phyloP scores from a whole-genome alignment of 495 filamentous ascomycete species.

The Cercophora scortea region DNA sequence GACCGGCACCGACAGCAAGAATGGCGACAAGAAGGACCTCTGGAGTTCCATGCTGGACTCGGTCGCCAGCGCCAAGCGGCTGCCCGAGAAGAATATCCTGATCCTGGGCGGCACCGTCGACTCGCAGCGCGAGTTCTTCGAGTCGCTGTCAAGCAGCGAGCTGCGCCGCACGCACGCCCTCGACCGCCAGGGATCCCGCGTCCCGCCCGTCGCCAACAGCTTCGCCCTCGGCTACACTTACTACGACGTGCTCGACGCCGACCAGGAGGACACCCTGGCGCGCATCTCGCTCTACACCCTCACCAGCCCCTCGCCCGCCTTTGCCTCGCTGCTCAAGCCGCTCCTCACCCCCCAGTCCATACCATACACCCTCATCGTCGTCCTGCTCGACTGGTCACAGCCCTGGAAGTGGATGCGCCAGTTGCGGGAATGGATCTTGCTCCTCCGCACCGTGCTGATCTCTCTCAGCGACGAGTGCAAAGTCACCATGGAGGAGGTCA shows the following conservation, averaged over 20 bases:
- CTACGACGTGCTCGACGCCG: slow-evolving; percentile 87
- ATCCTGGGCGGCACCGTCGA: slow-evolving; percentile 85
- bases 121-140: slow-evolving; percentile 83
- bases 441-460: slow-evolving; percentile 66
- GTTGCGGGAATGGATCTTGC: slow-evolving; percentile 77
- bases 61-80: slow-evolving; percentile 80
- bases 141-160: slow-evolving; percentile 63
- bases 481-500: slow-evolving; percentile 76
- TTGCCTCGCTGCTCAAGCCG: slow-evolving; percentile 75
- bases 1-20: slow-evolving; percentile 35
- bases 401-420: slow-evolving; percentile 90
- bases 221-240: slow-evolving; percentile 95
- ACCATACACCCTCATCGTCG: slow-evolving; percentile 77
- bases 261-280: slow-evolving; percentile 91
- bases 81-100: slow-evolving; percentile 88
- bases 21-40: slow-evolving; percentile 79
- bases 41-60: slow-evolving; percentile 91
- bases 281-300: slow-evolving; percentile 88
- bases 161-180: slow-evolving; percentile 47
- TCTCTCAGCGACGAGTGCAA: slow-evolving; percentile 70
- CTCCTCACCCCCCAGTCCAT: slow-evolving; percentile 81
- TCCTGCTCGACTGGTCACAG: slow-evolving; percentile 86
- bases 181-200: slow-evolving; percentile 51
- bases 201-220: slow-evolving; percentile 81
- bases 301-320: slow-evolving; percentile 70